Evolutionary conservation across 2,329 filamentous ascomycete species (phyloP).

Genomic region (Juglanconis oblonga): DNA sequence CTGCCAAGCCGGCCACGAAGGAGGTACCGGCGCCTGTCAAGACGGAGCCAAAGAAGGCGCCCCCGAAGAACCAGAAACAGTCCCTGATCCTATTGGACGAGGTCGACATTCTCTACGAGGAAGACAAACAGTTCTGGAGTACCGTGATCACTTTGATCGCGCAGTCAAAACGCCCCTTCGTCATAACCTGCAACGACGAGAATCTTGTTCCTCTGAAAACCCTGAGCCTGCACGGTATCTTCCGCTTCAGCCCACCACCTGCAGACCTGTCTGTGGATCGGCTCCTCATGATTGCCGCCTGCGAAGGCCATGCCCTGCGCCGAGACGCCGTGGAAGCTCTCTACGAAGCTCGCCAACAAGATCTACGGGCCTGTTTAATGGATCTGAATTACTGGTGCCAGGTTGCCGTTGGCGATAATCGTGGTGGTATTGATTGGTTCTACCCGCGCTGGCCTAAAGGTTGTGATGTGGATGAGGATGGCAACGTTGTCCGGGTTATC

Average conservation of each 20-base stretch:
- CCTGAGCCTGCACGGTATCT: slow-evolving; percentile 79
- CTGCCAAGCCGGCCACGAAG: slow-evolving; percentile 32
- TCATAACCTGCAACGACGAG: slow-evolving; percentile 95
- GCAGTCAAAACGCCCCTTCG: slow-evolving; percentile 85
- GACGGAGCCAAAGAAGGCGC: slow-evolving; percentile 27
- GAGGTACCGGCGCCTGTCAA: slow-evolving; percentile 20
- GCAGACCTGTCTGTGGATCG: slow-evolving; percentile 72
- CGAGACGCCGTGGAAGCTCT: slow-evolving; percentile 66
- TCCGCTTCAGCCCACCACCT: slow-evolving; percentile 69
- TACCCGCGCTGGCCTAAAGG: slow-evolving; percentile 73
- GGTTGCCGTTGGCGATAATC: slow-evolving; percentile 85
- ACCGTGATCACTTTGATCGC: slow-evolving; percentile 74
- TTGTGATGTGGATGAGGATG: slow-evolving; percentile 63
- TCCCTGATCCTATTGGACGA: slow-evolving; percentile 93
- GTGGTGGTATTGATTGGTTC: slow-evolving; percentile 88
- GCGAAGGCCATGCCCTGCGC: slow-evolving; percentile 79
- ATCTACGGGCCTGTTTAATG: slow-evolving; percentile 76
- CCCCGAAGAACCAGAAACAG: slow-evolving; percentile 70
- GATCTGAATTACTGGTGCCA: slow-evolving; percentile 98
- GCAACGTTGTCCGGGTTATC: slow-evolving; percentile 70
- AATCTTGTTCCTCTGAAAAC: slow-evolving; percentile 70
- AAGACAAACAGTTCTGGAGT: slow-evolving; percentile 92
- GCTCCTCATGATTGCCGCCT: slow-evolving; percentile 76
- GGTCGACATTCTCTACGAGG: slow-evolving; percentile 88
- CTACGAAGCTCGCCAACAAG: slow-evolving; percentile 65